These are phyloP conservation scores for Phytophthora melonis DNA, from an alignment of 352 stramenopile species.

Conservation along the genomic window DNA sequence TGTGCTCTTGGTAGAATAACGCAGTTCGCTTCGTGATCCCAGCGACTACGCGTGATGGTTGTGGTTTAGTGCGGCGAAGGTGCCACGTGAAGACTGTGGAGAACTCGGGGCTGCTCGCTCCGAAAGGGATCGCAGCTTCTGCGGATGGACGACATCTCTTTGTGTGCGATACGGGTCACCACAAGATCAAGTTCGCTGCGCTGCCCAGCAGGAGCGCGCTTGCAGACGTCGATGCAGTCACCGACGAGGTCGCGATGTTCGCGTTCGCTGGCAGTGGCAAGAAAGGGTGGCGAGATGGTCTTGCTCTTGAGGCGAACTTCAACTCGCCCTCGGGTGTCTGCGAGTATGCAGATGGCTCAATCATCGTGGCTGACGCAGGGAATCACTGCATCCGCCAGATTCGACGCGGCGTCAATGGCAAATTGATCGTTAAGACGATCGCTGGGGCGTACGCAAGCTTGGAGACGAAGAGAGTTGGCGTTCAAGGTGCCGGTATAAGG, in stretches of 20 bases:
- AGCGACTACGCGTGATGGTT: not conserved
- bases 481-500: not conserved
- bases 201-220: constrained; percentile 42
- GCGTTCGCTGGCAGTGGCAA: constrained; percentile 53
- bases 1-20: constrained; percentile 42
- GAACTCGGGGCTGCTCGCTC: constrained; percentile 48
- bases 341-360: constrained; percentile 46
- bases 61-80: not conserved
- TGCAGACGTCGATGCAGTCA: constrained; percentile 5
- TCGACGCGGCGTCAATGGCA: constrained; percentile 27
- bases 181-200: constrained; percentile 59
- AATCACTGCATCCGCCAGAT: constrained; percentile 70
- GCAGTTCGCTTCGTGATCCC: constrained; percentile 46
- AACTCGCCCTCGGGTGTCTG: constrained; percentile 52
- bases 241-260: constrained; percentile 49
- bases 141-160: constrained; percentile 55
- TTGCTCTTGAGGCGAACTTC: constrained; percentile 50
- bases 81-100: constrained; percentile 37
- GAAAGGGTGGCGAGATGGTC: constrained; percentile 54
- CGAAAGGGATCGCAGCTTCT: constrained; percentile 54
- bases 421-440: constrained; percentile 49
- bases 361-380: constrained; percentile 58
- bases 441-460: constrained; percentile 35
- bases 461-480: not conserved
- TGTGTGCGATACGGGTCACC: constrained; percentile 64